Evolutionary conservation across 2,329 filamentous ascomycete genomes (phyloP).

Genomic region (Botrytis tulipae): DNA sequence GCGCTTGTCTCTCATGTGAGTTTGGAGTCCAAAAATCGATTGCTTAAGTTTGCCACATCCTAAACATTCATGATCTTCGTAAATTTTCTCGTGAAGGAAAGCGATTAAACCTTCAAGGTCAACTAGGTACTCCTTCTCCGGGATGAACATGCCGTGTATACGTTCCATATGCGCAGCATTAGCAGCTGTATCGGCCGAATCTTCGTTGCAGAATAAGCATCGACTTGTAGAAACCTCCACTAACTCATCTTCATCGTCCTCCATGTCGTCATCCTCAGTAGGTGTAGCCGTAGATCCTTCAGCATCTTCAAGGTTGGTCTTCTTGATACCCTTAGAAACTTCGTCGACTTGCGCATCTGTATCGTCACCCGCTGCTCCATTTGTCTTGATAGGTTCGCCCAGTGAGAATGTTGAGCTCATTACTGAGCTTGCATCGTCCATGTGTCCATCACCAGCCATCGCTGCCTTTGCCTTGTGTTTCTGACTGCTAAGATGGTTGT

Average conservation of each 20-base stretch:
- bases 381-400: conserved; percentile 62
- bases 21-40: conserved; percentile 78
- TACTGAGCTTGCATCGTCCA: conserved; percentile 74
- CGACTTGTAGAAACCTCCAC: conserved; percentile 39
- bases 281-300: conserved; percentile 31
- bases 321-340: conserved; percentile 75
- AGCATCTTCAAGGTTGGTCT: conserved; percentile 50
- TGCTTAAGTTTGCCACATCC: conserved; percentile 83
- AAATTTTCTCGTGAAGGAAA: conserved; percentile 77
- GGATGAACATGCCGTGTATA: conserved; percentile 93
- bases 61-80: conserved; percentile 78
- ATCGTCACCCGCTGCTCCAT: conserved; percentile 59
- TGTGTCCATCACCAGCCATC: conserved; percentile 40
- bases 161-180: conserved; percentile 89
- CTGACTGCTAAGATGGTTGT: conserved; percentile 86
- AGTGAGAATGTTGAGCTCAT: conserved; percentile 90
- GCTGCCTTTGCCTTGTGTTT: conserved; percentile 77
- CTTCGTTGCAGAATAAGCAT: conserved; percentile 91
- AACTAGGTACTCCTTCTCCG: conserved; percentile 79
- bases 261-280: conserved; percentile 46
- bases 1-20: conserved; percentile 94
- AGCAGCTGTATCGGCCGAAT: conserved; percentile 70
- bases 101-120: conserved; percentile 78
- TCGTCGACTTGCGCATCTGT: conserved; percentile 73
- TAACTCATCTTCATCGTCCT: conserved; percentile 46